These are phyloP conservation scores for Glycyrrhiza uralensis DNA, from an alignment of 306 rosid genomes.

Conservation along the genomic window DNA sequence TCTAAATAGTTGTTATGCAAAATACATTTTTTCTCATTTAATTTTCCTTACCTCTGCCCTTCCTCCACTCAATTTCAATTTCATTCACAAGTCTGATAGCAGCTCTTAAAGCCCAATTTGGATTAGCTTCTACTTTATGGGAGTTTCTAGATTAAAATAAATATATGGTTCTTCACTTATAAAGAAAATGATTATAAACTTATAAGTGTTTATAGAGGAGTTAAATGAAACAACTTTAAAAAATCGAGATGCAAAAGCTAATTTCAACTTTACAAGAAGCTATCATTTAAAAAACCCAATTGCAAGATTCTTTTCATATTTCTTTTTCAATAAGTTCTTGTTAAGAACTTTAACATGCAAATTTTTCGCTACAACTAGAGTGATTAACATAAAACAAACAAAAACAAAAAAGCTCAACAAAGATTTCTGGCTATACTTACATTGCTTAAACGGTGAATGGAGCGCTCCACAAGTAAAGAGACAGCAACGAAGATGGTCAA, in stretches of 20 bases:
- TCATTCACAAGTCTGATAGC: neutral
- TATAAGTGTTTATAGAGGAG: too few relatives aligned
- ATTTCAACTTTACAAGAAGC: too few relatives aligned
- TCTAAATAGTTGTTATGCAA: neutral
- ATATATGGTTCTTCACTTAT: too few relatives aligned
- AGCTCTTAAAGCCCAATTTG: neutral
- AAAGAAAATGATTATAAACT: too few relatives aligned
- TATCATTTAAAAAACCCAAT: too few relatives aligned
- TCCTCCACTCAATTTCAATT: neutral
- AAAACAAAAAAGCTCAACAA: neutral
- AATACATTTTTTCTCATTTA: neutral
- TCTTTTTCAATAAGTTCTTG: too few relatives aligned
- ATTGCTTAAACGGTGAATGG: slow-evolving; percentile 64
- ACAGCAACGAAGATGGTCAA: slow-evolving; percentile 82
- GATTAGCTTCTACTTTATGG: too few relatives aligned
- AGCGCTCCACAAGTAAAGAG: slow-evolving; percentile 90
- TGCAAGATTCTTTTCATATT: too few relatives aligned
- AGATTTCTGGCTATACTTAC: slow-evolving; percentile 32
- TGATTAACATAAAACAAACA: neutral
- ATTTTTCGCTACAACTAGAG: neutral
- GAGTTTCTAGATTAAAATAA: too few relatives aligned
- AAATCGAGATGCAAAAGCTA: too few relatives aligned
- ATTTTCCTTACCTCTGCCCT: neutral
- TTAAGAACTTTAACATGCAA: neutral
- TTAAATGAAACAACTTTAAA: too few relatives aligned